Evolutionary conservation across 2,329 filamentous ascomycete genomes (phyloP), one percentile per base, ranked within the genome.

Genomic region (Bimuria novae-zelandiae): DNA sequence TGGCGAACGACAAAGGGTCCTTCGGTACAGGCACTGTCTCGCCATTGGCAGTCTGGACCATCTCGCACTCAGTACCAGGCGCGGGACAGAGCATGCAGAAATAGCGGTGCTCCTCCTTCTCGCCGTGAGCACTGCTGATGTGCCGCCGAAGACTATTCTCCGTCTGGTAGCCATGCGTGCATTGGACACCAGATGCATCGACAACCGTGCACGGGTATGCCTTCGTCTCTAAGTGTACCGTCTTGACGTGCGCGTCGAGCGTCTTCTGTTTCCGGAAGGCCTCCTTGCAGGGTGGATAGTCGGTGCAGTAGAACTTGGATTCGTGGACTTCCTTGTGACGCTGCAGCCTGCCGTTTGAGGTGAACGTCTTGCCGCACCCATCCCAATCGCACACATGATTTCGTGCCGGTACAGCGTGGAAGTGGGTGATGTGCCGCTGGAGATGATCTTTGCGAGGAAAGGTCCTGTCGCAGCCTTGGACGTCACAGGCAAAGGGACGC

Each of bases 361-460:
- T 82, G 69, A 97, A 97, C 29, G 82, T 85, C 78, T 93, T 94
- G 45, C 80, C 85, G 69, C 93, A 97, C 5, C 81, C 86, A 12
- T 84, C 80, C 64, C 85, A 85, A n/a, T 82, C 78, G 75, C 92
- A 97, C 22, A 82, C 73, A 70, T 91, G 88, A 41, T 85, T 82
- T 53, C 88, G 82, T 59, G 90, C 58, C 12, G 59, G 82, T 49
- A 85, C 79, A 3, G 56, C 54, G 8, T 97, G 93, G 10, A 88
- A 87, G 50, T 89, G 89, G 69, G 92, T 92, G 67, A 95, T 76
- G 71, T 97, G 93, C 60, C 92, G 88, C 54, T 88, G 87, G 16
- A 97, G 80, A 75, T 97, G 92, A 63, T 93, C 93, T 60, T 90
- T 85, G 56, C 94, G 89, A 12, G 91, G 83, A 70, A 96, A 97